These are phyloP conservation scores for Tillandsia fasciculata DNA, from an alignment of 176 grass and related monocot genomes.

Conservation along the genomic window DNA sequence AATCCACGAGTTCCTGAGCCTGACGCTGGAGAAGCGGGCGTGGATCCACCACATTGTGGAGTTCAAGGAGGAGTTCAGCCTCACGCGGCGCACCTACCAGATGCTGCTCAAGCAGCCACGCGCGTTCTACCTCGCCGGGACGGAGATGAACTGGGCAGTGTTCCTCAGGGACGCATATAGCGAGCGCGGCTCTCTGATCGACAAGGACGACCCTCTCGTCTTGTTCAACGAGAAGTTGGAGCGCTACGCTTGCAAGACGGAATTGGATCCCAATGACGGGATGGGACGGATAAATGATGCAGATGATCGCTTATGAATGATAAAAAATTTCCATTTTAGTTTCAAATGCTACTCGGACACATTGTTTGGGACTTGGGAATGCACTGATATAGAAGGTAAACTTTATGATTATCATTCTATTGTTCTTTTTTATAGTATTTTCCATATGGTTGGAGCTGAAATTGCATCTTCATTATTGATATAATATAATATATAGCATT, in stretches of 20 bases:
- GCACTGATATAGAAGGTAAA: no score
- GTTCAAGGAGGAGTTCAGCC: slow-evolving; percentile 83
- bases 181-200: slow-evolving; percentile 51
- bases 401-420: no score
- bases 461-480: no score
- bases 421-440: no score
- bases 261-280: slow-evolving; percentile 30
- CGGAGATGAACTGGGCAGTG: slow-evolving; percentile 82
- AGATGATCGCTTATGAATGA: no score
- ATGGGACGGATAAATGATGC: no score
- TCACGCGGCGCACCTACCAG: slow-evolving; percentile 61
- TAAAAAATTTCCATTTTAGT: no score
- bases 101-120: slow-evolving; percentile 58
- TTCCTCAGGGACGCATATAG: slow-evolving; percentile 65
- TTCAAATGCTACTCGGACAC: no score
- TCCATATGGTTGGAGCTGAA: no score
- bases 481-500: no score
- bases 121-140: slow-evolving; percentile 87
- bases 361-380: no score
- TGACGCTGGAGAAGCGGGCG: slow-evolving; percentile 75
- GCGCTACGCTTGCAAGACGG: slow-evolving; percentile 43
- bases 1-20: slow-evolving; percentile 68
- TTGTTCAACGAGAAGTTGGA: slow-evolving; percentile 72
- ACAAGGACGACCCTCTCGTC: slow-evolving; percentile 51
- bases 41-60: slow-evolving; percentile 85